phyloP scores from a whole-genome alignment of 257 asterid species.

The Anisodus tanguticus region DNA sequence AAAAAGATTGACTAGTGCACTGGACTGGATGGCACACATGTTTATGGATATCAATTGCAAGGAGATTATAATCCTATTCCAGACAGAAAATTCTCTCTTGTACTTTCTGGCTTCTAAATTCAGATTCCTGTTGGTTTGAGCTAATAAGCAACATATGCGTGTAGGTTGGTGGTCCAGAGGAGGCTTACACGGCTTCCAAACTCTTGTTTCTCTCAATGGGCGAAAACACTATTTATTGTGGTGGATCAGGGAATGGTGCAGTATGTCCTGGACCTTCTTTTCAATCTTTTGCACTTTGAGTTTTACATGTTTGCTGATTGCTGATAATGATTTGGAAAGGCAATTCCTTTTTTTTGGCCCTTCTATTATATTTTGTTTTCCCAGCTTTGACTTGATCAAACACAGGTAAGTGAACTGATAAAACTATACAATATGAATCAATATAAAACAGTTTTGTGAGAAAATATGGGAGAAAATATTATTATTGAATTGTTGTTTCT shows the following conservation, averaged over 20 bases:
- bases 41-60: background rate
- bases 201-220: conserved; percentile 92
- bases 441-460: background rate
- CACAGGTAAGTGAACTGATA: conserved; percentile 23
- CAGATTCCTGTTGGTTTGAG: conserved; percentile 22
- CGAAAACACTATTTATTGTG: conserved; percentile 80
- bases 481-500: too few relatives aligned
- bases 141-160: conserved; percentile 32
- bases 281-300: background rate
- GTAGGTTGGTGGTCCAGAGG: conserved; percentile 93
- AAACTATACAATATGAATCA: background rate
- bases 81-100: background rate
- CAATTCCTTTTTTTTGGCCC: background rate
- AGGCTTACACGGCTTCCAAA: conserved; percentile 69
- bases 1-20: too few relatives aligned
- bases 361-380: background rate
- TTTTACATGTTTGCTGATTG: conserved; percentile 9
- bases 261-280: conserved; percentile 47
- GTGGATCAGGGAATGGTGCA: conserved; percentile 98
- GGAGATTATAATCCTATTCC: background rate
- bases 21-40: background rate
- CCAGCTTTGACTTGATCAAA: background rate
- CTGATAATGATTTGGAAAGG: background rate
- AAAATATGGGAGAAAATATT: too few relatives aligned
- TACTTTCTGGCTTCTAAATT: conserved; percentile 14